phyloP scores from a whole-genome alignment of 2,329 filamentous ascomycete species.

The Niveomyces coronatus region DNA sequence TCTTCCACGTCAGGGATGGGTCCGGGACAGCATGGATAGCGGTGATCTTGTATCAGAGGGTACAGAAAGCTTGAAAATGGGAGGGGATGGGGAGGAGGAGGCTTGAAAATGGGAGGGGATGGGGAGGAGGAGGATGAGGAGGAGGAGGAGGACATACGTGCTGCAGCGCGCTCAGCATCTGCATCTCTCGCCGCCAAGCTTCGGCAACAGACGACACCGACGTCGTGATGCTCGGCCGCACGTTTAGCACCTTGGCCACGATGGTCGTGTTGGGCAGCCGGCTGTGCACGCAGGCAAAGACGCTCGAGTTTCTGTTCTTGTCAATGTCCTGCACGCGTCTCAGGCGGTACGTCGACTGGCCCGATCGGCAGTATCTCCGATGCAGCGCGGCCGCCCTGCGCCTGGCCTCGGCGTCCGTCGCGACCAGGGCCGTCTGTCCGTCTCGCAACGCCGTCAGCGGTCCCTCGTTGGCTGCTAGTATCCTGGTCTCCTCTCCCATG shows the following conservation, averaged over 20 bases:
- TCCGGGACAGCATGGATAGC: no score
- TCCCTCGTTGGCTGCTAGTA: neutral
- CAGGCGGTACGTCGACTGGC: neutral
- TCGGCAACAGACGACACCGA: neutral
- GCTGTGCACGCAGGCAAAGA: conserved; percentile 5
- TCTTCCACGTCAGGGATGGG: no score
- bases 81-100: no score
- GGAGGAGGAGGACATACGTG: neutral
- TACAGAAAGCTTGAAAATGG: no score
- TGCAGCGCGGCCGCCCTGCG: neutral
- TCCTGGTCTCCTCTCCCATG: neutral
- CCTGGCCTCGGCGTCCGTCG: neutral
- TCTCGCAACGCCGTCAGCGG: neutral
- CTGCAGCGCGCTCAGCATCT: neutral
- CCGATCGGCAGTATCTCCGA: neutral
- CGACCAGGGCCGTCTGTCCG: neutral
- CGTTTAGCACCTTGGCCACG: conserved; percentile 5
- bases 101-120: neutral
- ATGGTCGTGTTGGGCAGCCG: conserved; percentile 1
- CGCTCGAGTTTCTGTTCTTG: neutral
- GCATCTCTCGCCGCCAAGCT: conserved; percentile 2
- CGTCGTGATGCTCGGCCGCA: neutral
- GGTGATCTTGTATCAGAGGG: no score
- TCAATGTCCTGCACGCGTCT: neutral
- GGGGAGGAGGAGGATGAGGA: neutral